Percentiles rank a stretch among this genome's conserved stretches.
phyloP scores from a whole-genome alignment of 2,329 filamentous ascomycete species.

The Cephalotrichum gorgonifer region DNA sequence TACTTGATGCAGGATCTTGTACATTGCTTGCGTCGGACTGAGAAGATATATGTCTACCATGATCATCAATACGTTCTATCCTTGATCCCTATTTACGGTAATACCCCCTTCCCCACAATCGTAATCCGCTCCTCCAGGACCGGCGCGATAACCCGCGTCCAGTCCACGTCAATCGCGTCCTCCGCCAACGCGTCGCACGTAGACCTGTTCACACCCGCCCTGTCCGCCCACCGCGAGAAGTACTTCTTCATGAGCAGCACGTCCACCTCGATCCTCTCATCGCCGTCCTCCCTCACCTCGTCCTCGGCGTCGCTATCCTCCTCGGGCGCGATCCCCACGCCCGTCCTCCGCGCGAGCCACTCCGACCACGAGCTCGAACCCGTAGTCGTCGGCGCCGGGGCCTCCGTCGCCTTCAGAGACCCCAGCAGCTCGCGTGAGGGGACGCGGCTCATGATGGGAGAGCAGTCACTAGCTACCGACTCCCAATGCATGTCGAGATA shows the following conservation, averaged over 20 bases:
- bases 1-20: background rate
- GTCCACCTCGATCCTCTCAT: conserved; percentile 32
- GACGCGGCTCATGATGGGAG: conserved; percentile 22
- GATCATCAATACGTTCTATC: too few species aligned
- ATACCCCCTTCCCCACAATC: conserved; percentile 19
- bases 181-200: conserved; percentile 46
- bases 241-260: conserved; percentile 58
- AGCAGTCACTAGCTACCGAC: conserved; percentile 50
- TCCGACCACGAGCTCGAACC: conserved; percentile 8
- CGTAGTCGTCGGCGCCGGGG: conserved; percentile 25
- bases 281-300: conserved; percentile 19
- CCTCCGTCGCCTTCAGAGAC: background rate
- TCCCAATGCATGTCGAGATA: conserved; percentile 62
- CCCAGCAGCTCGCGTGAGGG: conserved; percentile 4
- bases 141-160: conserved; percentile 74
- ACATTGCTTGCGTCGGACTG: background rate
- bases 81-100: too few species aligned
- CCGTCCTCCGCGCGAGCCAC: conserved; percentile 6
- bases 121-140: conserved; percentile 66
- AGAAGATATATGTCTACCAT: too few species aligned
- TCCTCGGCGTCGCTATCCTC: conserved; percentile 9
- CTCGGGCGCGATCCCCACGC: conserved; percentile 4
- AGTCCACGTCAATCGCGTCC: conserved; percentile 53
- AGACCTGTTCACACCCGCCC: conserved; percentile 49
- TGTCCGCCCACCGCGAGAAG: conserved; percentile 61